Base-by-base conservation (phyloP, 768 basidiomycete species). In the Gymnopilus dilepis region DNA sequence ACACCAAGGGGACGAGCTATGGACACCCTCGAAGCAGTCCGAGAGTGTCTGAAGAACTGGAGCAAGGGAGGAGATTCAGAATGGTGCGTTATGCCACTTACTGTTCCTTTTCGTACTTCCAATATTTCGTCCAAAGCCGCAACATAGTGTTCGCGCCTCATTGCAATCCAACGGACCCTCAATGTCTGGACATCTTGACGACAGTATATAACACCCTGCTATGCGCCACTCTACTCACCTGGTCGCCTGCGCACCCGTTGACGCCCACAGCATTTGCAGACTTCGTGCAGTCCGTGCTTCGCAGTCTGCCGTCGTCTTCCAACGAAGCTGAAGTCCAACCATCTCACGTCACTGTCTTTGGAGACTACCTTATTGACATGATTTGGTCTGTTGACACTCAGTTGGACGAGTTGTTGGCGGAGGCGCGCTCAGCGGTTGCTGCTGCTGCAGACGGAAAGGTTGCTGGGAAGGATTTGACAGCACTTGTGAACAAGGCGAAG, bases 341-440 rank as follows among this genome's bases (percentile, higher is more conserved):
- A 11, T 73, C 79, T 7, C 79, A 81, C 62, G 76, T 74, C 3
- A 62, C 75, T 0, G 66, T 80, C 0, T 85, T 94, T 58, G 88
- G 88, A 11, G 91, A 93, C 66, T 73, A 85, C 47, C 77, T 95
- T 2, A 83, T 95, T 21, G 94, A 95, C 70, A 80, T 91, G 67
- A 80, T 93, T 45, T 95, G 94, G 94, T 83, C 91, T 19, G 72
- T 91, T 45, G 94, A 95, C 74, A 80, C 84, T 37, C 86, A 90
- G 64, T 73, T 94, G 60, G 93, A 95, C 59, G 92, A 93, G 67
- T 73, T 87, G 28, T 65, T 89, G 34, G 72, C 74, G 13, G 89
- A 92, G 65, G 80, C 81, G 45, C 86, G 84, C 71, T 61, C 70
- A 28, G 67, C 78, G 43, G 67, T 84, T 45, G 70, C 76, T 34